Conservation (phyloP, 2,329 filamentous ascomycete species). For the Beauveria bassiana region DNA sequence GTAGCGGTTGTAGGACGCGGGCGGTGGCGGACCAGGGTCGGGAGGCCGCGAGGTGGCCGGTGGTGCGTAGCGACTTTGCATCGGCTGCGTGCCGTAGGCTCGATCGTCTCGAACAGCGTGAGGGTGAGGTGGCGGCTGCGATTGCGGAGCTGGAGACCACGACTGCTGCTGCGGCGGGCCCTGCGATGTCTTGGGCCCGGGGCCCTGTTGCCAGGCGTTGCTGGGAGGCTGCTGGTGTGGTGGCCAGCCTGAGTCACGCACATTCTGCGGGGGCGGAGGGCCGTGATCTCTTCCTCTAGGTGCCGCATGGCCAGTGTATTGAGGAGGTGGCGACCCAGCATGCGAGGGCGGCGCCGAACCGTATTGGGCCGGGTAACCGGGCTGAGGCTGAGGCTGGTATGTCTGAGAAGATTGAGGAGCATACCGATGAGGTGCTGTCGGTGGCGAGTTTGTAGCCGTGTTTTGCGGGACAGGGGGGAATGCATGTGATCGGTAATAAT, state of each 20-base stretch:
- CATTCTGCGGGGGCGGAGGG: constrained; percentile 12
- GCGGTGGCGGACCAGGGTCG: constrained; percentile 31
- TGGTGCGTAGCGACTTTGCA: constrained; percentile 29
- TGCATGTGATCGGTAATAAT: constrained; percentile 39
- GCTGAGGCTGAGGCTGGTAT: constrained; percentile 38
- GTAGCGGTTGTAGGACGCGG: constrained; percentile 37
- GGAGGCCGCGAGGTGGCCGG: constrained; percentile 30
- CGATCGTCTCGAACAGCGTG: constrained; percentile 33
- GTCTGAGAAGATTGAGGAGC: constrained; percentile 29
- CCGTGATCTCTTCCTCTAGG: constrained; percentile 12
- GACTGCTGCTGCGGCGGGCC: constrained; percentile 25
- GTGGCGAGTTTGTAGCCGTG: constrained; percentile 37
- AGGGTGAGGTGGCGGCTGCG: constrained; percentile 23
- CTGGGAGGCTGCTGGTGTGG: constrained; percentile 15
- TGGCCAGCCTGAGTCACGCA: constrained; percentile 7
- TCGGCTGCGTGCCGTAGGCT: constrained; percentile 25
- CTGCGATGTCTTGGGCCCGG: constrained; percentile 26
- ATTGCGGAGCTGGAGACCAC: constrained; percentile 25
- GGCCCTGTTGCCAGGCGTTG: constrained; percentile 21
- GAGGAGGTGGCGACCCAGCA: constrained; percentile 43
- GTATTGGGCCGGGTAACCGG: constrained; percentile 35
- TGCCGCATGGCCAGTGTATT: constrained; percentile 42
- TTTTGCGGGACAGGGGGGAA: constrained; percentile 28
- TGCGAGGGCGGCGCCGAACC: constrained; percentile 29
- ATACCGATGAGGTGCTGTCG: constrained; percentile 37